A percentile compares a stretch with the other conserved stretches of the same genome.
These are phyloP conservation scores for Acrocalymma vagum DNA, from an alignment of 2,329 filamentous ascomycete species.

Conservation along the genomic window DNA sequence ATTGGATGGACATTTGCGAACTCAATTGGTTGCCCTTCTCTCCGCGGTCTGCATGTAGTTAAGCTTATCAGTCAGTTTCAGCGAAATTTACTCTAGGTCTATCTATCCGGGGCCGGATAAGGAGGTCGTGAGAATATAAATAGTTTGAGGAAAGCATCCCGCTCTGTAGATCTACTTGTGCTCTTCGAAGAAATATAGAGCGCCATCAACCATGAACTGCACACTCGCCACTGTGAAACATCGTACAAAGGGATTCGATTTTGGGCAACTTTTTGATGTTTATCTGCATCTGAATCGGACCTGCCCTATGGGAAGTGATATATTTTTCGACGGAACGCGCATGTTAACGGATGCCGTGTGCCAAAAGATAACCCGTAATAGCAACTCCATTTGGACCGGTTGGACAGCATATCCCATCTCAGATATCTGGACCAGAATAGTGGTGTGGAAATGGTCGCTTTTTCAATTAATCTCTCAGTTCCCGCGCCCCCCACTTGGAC, in stretches of 20 bases:
- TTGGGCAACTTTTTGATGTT: slow-evolving; percentile 14
- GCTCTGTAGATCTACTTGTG: too few species aligned
- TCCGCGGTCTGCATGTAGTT: too few species aligned
- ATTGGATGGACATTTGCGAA: too few species aligned
- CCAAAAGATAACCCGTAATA: slow-evolving; percentile 16
- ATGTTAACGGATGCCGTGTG: slow-evolving; percentile 22
- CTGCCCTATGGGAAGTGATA: slow-evolving; percentile 18
- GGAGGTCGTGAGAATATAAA: too few species aligned
- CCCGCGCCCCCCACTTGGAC: slow-evolving; percentile 23
- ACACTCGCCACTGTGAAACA: slow-evolving; percentile 17
- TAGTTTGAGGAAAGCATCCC: too few species aligned
- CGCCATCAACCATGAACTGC: slow-evolving; percentile 22
- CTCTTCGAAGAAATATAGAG: too few species aligned
- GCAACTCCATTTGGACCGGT: slow-evolving; percentile 18
- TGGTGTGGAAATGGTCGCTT: slow-evolving; percentile 27
- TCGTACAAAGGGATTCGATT: slow-evolving; percentile 24
- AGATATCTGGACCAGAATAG: slow-evolving; percentile 25
- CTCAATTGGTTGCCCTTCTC: too few species aligned
- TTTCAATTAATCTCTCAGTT: slow-evolving; percentile 25
- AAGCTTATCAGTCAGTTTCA: too few species aligned
- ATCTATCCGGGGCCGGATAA: too few species aligned
- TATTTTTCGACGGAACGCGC: slow-evolving; percentile 21
- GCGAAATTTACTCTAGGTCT: too few species aligned
- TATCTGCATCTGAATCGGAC: slow-evolving; percentile 18
- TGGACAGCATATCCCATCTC: slow-evolving; percentile 24